Evolutionary conservation across 345 rosid species (phyloP), one percentile per base, ranked within the genome.

Genomic region (Boechera divaricarpa): DNA sequence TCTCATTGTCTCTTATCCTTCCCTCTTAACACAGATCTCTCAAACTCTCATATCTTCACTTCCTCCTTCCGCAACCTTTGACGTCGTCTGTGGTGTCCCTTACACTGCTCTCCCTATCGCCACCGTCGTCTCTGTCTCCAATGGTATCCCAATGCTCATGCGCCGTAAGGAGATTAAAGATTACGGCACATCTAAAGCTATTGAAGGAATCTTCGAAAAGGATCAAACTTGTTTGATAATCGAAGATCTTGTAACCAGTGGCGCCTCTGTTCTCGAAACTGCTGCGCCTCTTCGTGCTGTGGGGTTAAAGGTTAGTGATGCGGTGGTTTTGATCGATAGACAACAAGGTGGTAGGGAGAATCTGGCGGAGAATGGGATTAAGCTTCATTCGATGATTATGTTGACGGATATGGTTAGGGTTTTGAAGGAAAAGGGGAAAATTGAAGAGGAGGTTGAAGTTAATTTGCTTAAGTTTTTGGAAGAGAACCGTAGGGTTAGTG

Each of bases 21-120:
- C 92, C 16, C 90, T 92, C 86, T 89, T 92, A 62, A 75, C 83
- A 75, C 91, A 79, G 64, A 91, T 95, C 83, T 89, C 99, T 65
- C 82, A 82, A 31, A 88, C 86, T 52, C 83, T 92, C 26, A 77
- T 89, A 82, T 82, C 96, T 76, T 77, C 94, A 39, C 86, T 91
- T 78, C 79, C 96, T 2, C 36, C 92, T 33, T 65, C 87, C 57
- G 18, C 92, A 51, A 32, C 79, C 64, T 94, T 75, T 78, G 88
- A 94, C 81, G 66, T 83, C 60, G 77, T 94, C 47, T 94, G 98
- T 42, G 98, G 97, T 55, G 98, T 94, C 57, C 97, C 98, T 4
- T 92, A 94, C 90, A 92, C 98, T 9, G 98, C 97, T 21, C 87
- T 88, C n/a, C 98, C 98, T 6, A 91, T 95, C 36, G 99, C 99